A percentile compares a stretch with the other conserved stretches of the same genome.
Evolutionary conservation across 75 land plant genomes (phyloP).

Genomic region (Pseudotsuga menziesii): DNA sequence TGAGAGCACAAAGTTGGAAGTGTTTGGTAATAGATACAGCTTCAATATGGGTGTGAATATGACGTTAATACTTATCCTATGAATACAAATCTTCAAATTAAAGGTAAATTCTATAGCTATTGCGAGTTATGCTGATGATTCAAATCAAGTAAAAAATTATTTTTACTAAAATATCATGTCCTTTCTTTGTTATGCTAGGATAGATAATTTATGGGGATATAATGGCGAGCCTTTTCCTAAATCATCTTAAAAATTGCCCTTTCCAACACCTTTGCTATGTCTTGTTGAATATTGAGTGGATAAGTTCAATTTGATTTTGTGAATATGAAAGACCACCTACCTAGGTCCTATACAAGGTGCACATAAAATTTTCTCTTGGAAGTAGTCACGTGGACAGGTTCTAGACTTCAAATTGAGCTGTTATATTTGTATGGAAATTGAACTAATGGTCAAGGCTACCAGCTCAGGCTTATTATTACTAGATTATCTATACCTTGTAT

Average conservation of each 20-base stretch:
- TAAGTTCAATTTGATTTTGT: background rate
- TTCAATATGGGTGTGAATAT: background rate
- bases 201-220: background rate
- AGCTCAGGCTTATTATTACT: background rate
- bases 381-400: background rate
- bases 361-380: background rate
- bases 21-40: background rate
- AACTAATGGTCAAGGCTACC: background rate
- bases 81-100: too few species aligned
- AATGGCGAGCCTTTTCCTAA: background rate
- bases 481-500: background rate
- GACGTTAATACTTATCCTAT: background rate
- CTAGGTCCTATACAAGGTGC: background rate
- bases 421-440: background rate
- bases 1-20: background rate
- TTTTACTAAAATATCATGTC: background rate
- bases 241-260: background rate
- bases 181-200: background rate
- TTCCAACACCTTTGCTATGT: too few species aligned
- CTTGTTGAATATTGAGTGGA: too few species aligned
- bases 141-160: background rate
- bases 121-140: background rate
- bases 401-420: background rate
- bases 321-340: background rate
- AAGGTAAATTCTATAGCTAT: too few species aligned